Evolutionary conservation across 1,139 yeast genomes (phyloP), one percentile per base, ranked within the genome.

Genomic region (Debaryomyces subglobosus): DNA sequence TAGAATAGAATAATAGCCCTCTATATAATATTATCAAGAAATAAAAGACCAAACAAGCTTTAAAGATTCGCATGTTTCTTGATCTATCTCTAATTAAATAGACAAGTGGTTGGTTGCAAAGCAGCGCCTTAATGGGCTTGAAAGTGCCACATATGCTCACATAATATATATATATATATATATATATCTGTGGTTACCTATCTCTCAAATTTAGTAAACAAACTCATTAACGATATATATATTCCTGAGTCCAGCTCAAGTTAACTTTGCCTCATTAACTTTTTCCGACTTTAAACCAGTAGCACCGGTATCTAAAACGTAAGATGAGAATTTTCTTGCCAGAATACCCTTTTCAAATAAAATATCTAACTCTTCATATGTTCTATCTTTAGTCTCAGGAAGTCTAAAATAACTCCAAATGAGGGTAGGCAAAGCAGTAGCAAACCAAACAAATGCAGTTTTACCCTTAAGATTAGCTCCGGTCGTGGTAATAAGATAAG

Each of bases 401-500:
- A 83, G 67, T 45, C 80, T 74, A 61, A 81, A 81, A 62, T 61
- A 79, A 36, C 69, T 57, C 85, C 85, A 78, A 40, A 71, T 50
- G 29, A 67, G 60, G 43, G 71, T 64, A 21, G 67, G 15, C 3
- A 75, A 49, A 20, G 78, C 68, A 45, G 79, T 63, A 0, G 79
- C 86, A 23, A 78, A 82, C 77, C 81, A 82, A 58, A 83, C 72
- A 60, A 80, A 79, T 1, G 82, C 86, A 13, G 83, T 72, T 62
- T 82, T 82, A 34, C 84, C 87, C 50, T 77, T 71, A 82, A 82
- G 73, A 56, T 80, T 73, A 72, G 82, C 80, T 10, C 78, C 78
- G 15, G 74, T 69, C 2, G 84, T 81, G 60, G 81, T 82, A 60
- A 84, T 71, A 84, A 82, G 77, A 60, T 81, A 78, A 10, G 88